Evolutionary conservation across 768 basidiomycete species (phyloP), one percentile per base, ranked within the genome.

Genomic region (Kwoniella sp.): DNA sequence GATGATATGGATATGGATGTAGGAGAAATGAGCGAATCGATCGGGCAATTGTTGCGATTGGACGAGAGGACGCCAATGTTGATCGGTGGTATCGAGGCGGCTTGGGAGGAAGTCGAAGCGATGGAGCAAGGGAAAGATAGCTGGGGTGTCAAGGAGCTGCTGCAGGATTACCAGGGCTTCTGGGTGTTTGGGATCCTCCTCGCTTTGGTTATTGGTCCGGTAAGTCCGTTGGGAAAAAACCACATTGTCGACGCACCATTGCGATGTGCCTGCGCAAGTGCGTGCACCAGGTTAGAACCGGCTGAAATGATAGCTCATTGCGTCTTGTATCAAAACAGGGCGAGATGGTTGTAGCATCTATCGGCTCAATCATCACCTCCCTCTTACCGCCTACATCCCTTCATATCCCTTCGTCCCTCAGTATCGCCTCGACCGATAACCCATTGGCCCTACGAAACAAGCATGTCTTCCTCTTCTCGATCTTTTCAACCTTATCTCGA

Each of bases 71-170:
- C 79, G 13, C 79, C 79, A 20, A 63, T 79, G 60, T 53, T 81
- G 37, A 75, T 78, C 58, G 79, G 79, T n/a, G 79, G 79, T 12
- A 65, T 70, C 4, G 76, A 78, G 51, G 74, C 76, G n/a, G 79
- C 74, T 20, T 51, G 72, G 41, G 74, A 78, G 45, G 79, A 78
- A n/a, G 69, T 65, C 7, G 73, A 73, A 53, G 66, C 45, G 41
- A 67, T 67, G 51, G 67, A 71, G n/a, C n/a, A 52, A 23, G 74
- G 73, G 7, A 72, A 73, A 65, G 72, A 71, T 26, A 59, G 48
- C 25, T 79, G 76, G 75, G 75, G 71, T 15, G 75, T 69, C 5
- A 65, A 51, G 38, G 61, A 66, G 38, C 51, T 81, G 51, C 48
- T 76, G 26, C 70, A 67, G 54, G 75, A 79, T 61, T 73, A 65